Evolutionary conservation across 2,329 filamentous ascomycete species (phyloP).

Genomic region (Ophiostoma tasmaniense): DNA sequence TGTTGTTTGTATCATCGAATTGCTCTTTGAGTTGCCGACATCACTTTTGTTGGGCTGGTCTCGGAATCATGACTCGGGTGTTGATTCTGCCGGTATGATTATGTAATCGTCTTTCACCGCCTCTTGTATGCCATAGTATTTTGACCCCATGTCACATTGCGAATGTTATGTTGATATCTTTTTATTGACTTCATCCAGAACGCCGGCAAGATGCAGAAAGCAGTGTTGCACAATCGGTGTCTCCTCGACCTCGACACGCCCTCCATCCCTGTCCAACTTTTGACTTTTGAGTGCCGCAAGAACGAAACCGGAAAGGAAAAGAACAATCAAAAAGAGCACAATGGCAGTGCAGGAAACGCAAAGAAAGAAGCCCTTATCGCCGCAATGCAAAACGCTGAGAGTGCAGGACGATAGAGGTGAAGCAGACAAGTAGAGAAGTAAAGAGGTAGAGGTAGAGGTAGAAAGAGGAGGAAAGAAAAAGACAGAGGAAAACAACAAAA

Average conservation of each 20-base stretch:
- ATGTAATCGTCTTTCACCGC: neutral
- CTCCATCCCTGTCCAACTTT: conserved; percentile 11
- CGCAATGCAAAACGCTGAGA: neutral
- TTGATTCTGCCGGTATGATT: neutral
- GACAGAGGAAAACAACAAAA: neutral
- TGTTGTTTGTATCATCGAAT: neutral
- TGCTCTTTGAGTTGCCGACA: neutral
- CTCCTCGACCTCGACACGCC: conserved; percentile 6
- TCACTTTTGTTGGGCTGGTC: neutral
- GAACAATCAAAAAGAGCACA: neutral
- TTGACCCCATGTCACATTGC: no score
- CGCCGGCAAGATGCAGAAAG: conserved; percentile 3
- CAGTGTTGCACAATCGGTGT: conserved; percentile 7
- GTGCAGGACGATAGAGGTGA: no score
- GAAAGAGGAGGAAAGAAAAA: neutral
- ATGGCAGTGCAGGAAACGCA: neutral
- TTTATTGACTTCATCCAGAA: conserved; percentile 6
- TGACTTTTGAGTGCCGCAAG: conserved; percentile 11
- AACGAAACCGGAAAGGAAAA: neutral
- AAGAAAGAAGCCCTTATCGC: neutral
- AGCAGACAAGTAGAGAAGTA: neutral
- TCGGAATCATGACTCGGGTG: neutral
- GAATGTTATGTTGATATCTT: no score
- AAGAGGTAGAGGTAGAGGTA: neutral
- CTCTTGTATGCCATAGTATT: no score